These are phyloP conservation scores for Boletus patriciae DNA, from an alignment of 768 basidiomycete species.

Conservation along the genomic window DNA sequence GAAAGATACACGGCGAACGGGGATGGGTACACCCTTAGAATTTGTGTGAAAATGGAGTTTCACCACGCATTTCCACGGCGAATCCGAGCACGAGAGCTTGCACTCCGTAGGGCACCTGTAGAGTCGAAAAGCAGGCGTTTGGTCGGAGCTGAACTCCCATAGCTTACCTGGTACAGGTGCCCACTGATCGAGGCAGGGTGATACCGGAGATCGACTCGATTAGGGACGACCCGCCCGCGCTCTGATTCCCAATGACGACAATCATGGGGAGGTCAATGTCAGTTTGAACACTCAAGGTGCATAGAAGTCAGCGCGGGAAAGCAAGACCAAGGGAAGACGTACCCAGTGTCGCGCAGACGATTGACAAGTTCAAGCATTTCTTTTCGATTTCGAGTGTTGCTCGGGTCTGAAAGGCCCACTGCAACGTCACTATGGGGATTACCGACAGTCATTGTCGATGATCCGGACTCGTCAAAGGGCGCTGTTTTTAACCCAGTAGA, in stretches of 20 bases:
- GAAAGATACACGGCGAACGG: not conserved
- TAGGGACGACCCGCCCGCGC: not conserved
- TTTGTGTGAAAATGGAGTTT: not conserved
- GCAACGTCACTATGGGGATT: constrained; percentile 12
- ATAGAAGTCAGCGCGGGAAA: not conserved
- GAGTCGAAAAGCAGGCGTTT: not conserved
- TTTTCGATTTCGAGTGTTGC: constrained; percentile 54
- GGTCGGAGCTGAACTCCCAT: not conserved
- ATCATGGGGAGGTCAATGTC: constrained; percentile 6
- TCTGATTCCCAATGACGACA: constrained; percentile 1
- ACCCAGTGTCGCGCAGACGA: constrained; percentile 65
- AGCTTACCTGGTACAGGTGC: not conserved
- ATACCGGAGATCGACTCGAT: constrained; percentile 3
- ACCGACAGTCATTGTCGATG: no score
- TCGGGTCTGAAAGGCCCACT: constrained; percentile 53
- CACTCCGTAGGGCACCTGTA: constrained; percentile 1
- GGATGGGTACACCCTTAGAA: not conserved
- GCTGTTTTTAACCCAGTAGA: no score
- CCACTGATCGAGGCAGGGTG: not conserved
- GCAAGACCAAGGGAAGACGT: not conserved
- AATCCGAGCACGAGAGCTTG: not conserved
- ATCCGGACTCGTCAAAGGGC: not conserved
- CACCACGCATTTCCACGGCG: not conserved
- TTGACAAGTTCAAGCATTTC: constrained; percentile 58
- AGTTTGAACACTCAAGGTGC: not conserved